These are phyloP conservation scores for Austroboletus eburneus DNA, from an alignment of 768 basidiomycete species.

Conservation along the genomic window DNA sequence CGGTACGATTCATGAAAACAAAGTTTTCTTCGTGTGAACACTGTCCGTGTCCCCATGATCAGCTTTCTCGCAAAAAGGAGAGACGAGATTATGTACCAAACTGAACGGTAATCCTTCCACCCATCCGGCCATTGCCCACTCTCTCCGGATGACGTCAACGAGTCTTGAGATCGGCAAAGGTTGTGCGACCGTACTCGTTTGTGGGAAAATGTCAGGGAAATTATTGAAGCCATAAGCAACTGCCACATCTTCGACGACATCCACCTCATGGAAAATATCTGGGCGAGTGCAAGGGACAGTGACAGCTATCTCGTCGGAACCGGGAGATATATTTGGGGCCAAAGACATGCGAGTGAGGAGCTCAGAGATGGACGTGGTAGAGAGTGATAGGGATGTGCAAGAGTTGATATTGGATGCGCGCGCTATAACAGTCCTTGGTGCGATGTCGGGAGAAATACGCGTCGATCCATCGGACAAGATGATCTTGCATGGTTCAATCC, in stretches of 20 bases:
- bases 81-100: slow-evolving; percentile 48
- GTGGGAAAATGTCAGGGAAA: slow-evolving; percentile 85
- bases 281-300: slow-evolving; percentile 92
- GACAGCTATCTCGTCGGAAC: slow-evolving; percentile 64
- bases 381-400: slow-evolving; percentile 81
- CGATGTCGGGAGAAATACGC: slow-evolving; percentile 77
- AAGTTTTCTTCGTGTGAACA: slow-evolving; percentile 99
- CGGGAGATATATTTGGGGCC: slow-evolving; percentile 43
- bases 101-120: slow-evolving; percentile 93
- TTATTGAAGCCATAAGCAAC: slow-evolving; percentile 99
- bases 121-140: slow-evolving; percentile 96
- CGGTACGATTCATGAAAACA: slow-evolving; percentile 81
- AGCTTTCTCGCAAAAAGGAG: not conserved
- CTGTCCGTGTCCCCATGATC: slow-evolving; percentile 36
- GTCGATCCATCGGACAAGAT: slow-evolving; percentile 72
- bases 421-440: slow-evolving; percentile 65
- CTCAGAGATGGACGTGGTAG: slow-evolving; percentile 57
- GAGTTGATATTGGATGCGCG: slow-evolving; percentile 93
- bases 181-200: slow-evolving; percentile 92
- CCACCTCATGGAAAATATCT: slow-evolving; percentile 97
- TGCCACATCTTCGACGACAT: slow-evolving; percentile 97
- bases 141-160: slow-evolving; percentile 79
- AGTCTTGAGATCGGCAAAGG: slow-evolving; percentile 87
- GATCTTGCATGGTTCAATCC: slow-evolving; percentile 91
- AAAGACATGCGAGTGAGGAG: slow-evolving; percentile 87